Evolutionary conservation across 345 rosid species (phyloP), one percentile per base, ranked within the genome.

Genomic region (Aquilaria yunnanensis): DNA sequence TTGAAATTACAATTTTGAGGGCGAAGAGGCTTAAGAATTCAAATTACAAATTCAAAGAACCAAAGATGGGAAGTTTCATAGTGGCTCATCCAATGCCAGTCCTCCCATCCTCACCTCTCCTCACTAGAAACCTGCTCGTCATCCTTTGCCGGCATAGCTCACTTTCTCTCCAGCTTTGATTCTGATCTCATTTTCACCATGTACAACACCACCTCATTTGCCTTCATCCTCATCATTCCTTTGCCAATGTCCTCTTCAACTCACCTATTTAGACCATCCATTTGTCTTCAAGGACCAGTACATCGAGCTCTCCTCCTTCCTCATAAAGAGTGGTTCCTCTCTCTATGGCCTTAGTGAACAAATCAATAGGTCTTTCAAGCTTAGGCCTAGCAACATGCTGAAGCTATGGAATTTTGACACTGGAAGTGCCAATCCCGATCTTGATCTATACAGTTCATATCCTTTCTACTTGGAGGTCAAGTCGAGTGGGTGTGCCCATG

Each of bases 321-420:
- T 90, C n/a, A 89, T 92, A 0, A 37, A 2, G 32, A 51, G 66
- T 51, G 65, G 85, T 59, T 75, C 92, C 57, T 72, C 63, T 31
- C 69, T 87, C 10, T 87, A 87, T 57, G 97, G 97, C 2, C 71
- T 87, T 1, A 94, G 97, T 2, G 97, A 90, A 64, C 94, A 85
- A 73, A 87, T 91, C 2, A 85, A 78, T 74, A 70, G 61, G 6
- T 70, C 85, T 1, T 57, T 90, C 60, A 81, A 70, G 76, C 65
- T 87, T 14, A 37, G 9, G 12, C 74, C 70, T 0, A 61, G 66
- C 2, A 74, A 76, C 0, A 57, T 71, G 1, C 43, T 81, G 34
- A 87, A 94, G 6, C 2, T 90, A 34, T 90, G 91, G 94, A 87
- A 81, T 64, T 77, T 78, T 1, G 88, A 79, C 57, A 60, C 73